Evolutionary conservation across 148 eudicot genomes (phyloP), one percentile per base, ranked within the genome.

Genomic region (Drosera capensis): DNA sequence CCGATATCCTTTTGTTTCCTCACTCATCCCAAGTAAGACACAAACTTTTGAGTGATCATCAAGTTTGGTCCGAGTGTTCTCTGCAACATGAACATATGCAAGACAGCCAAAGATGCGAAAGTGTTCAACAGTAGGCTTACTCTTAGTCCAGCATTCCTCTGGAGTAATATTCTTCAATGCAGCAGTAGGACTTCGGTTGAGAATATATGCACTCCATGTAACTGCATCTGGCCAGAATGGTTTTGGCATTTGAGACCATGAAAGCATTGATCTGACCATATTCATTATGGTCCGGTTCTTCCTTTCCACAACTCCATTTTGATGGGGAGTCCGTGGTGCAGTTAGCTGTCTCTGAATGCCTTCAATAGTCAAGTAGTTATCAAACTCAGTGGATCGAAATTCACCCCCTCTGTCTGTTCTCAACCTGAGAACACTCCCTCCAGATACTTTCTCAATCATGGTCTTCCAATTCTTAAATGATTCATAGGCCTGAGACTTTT

Each of bases 361-460:
- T n/a, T 40, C 2, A 8, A 8, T 2, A 9, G 8, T 2, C 5
- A 37, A 56, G 28, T 36, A 54, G 1, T 54, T 23, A 1, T 18
- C 30, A 40, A 54, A 54, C 8, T 43, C 57, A 21, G 23, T n/a
- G 14, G 47, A 54, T 5, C 19, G 16, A 40, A 13, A 46, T 23
- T 56, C 52, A n/a, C 23, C 58, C 22, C 61, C 37, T 17, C 45
- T 30, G 22, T 40, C 46, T 14, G 25, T 48, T 11, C 48, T 25
- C 7, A 26, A 17, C 12, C 14, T 17, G 5, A 16, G 23, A 17
- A 56, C 0, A 23, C 5, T 3, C 13, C 23, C 7, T 1, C 35
- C 36, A 1, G 23, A 7, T 16, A 22, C 44, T 24, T 56, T 45
- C 15, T 56, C 51, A 26, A 46, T 43, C 35, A 20, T 8, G 5